Percentiles rank a stretch among this genome's conserved stretches.
These are phyloP conservation scores for Penicillium thymicola DNA, from an alignment of 2,329 filamentous ascomycete species.

Conservation along the genomic window DNA sequence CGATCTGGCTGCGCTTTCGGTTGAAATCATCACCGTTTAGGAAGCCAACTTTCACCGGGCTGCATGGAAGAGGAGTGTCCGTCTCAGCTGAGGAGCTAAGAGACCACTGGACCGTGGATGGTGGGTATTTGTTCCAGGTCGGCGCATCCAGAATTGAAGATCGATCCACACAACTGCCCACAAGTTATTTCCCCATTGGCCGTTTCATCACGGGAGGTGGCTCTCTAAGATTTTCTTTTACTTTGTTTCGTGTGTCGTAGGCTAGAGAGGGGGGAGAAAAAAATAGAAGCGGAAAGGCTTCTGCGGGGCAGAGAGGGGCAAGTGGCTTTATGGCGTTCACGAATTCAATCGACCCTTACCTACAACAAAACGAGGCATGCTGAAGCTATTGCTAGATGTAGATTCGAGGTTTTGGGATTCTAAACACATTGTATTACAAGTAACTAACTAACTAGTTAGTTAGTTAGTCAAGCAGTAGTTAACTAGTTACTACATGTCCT, in stretches of 20 bases:
- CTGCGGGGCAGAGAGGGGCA: constrained; percentile 18
- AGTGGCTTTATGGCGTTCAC: constrained; percentile 4
- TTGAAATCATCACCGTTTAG: not conserved
- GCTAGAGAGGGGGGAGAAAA: constrained; percentile 4
- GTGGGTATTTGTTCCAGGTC: constrained; percentile 11
- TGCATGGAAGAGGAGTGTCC: constrained; percentile 5
- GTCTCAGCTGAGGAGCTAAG: not conserved
- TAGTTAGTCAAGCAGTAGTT: too few species aligned
- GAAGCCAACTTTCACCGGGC: constrained; percentile 1
- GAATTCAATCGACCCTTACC: constrained; percentile 4
- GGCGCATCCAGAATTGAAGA: constrained; percentile 19
- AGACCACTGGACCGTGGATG: constrained; percentile 9
- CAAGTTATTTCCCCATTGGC: constrained; percentile 15
- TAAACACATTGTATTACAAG: not conserved
- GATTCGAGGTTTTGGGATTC: not conserved
- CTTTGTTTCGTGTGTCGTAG: not conserved
- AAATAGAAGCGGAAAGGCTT: constrained; percentile 21
- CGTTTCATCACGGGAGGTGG: not conserved
- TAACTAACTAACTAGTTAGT: too few species aligned
- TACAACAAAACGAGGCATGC: not conserved
- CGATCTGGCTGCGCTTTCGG: not conserved
- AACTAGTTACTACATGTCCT: not conserved
- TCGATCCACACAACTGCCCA: constrained; percentile 14
- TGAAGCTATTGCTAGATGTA: not conserved
- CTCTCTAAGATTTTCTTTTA: not conserved